A percentile compares a stretch with the other conserved stretches of the same genome.
phyloP scores from a whole-genome alignment of 2,329 filamentous ascomycete genomes.

The Calonectria pseudoturangicola region DNA sequence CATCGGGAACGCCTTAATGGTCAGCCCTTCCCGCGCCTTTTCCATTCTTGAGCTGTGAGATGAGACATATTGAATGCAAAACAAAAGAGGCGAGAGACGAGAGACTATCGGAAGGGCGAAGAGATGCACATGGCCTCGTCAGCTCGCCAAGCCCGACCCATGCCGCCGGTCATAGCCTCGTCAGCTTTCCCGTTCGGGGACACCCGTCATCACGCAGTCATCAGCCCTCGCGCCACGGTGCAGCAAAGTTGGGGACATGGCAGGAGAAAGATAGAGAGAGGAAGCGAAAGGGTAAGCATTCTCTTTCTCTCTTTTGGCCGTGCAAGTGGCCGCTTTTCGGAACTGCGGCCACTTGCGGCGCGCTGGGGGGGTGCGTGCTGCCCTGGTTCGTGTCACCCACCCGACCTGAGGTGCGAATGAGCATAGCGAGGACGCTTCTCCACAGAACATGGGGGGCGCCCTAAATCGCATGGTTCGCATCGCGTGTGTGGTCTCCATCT shows the following conservation, averaged over 20 bases:
- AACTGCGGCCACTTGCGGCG: background rate
- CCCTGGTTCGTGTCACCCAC: conserved; percentile 29
- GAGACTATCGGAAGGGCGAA: conserved; percentile 1
- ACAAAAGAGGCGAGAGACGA: background rate
- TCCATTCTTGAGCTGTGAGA: conserved; percentile 16
- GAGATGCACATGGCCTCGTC: conserved; percentile 34
- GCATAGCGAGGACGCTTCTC: conserved; percentile 23
- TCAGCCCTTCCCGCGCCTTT: conserved; percentile 33
- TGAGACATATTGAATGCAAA: background rate
- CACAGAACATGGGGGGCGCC: conserved; percentile 18
- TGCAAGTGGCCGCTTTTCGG: conserved; percentile 6
- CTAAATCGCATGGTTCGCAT: conserved; percentile 33
- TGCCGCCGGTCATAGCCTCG: conserved; percentile 35
- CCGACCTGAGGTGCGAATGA: conserved; percentile 16
- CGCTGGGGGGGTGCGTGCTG: background rate
- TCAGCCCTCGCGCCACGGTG: conserved; percentile 22
- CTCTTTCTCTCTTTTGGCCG: background rate
- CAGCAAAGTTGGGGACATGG: background rate
- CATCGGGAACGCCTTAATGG: background rate
- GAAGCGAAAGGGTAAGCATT: background rate
- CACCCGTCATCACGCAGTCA: conserved; percentile 17
- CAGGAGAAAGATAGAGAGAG: background rate
- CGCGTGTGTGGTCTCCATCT: conserved; percentile 7
- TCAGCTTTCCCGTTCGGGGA: conserved; percentile 37
- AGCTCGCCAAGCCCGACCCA: conserved; percentile 26